Evolutionary conservation across 2,329 filamentous ascomycete species (phyloP).

Genomic region (Colletotrichum chlorophyti): DNA sequence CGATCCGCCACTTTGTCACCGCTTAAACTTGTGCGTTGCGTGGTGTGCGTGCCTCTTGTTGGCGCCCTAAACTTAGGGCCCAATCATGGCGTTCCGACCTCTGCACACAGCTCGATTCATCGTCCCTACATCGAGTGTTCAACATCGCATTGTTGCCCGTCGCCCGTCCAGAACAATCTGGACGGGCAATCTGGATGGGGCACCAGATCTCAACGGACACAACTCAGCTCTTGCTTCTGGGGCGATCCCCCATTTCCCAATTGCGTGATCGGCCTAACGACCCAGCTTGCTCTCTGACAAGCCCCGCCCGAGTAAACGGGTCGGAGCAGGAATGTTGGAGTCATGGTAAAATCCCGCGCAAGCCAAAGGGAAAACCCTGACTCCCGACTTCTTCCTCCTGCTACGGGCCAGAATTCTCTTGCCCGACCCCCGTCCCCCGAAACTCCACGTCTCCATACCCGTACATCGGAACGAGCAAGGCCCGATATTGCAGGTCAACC

Average conservation of each 20-base stretch:
- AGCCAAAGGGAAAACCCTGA: neutral
- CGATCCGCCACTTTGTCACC: conserved; percentile 17
- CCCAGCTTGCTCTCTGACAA: neutral
- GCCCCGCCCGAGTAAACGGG: neutral
- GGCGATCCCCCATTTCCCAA: conserved; percentile 11
- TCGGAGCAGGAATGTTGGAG: neutral
- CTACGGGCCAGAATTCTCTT: conserved; percentile 15
- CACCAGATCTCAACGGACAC: neutral
- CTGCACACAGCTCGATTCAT: neutral
- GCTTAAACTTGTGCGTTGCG: conserved; percentile 5
- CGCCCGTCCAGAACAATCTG: neutral
- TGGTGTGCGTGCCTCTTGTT: no score
- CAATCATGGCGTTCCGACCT: neutral
- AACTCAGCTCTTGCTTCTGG: conserved; percentile 14
- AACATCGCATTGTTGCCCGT: conserved; percentile 7
- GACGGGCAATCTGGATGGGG: neutral
- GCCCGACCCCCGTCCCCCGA: conserved; percentile 1
- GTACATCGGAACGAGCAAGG: conserved; percentile 22
- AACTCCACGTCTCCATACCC: conserved; percentile 20
- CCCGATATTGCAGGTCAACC: conserved; percentile 25
- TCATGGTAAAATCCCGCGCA: conserved; percentile 6
- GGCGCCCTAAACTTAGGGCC: no score
- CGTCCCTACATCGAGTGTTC: no score
- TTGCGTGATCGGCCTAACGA: conserved; percentile 19
- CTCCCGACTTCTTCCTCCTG: conserved; percentile 25